A percentile compares a stretch with the other conserved stretches of the same genome.
phyloP scores from a whole-genome alignment of 148 eudicot species.

The Arbutus unedo region DNA sequence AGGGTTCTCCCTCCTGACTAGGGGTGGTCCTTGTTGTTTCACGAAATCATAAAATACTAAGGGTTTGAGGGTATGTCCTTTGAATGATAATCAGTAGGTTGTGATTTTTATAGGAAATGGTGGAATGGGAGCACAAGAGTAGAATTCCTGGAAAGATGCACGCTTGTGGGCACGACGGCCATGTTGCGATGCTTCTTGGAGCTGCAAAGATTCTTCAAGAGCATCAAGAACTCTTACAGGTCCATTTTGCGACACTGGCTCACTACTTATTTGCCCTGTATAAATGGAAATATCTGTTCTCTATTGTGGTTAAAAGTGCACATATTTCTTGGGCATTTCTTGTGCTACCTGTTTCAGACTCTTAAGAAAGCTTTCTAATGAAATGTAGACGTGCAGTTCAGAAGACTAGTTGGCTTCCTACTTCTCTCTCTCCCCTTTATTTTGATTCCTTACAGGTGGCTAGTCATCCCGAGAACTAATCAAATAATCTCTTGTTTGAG shows the following conservation, averaged over 20 bases:
- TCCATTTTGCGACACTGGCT: conserved; percentile 23
- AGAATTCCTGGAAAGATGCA: conserved; percentile 85
- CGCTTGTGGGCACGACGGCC: conserved; percentile 95
- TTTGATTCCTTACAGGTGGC: not conserved
- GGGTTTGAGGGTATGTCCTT: not conserved
- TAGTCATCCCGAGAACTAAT: not conserved
- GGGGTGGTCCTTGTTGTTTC: not conserved
- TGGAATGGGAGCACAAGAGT: conserved; percentile 95
- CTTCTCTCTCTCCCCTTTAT: not conserved
- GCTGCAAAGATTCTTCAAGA: conserved; percentile 91
- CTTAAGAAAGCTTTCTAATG: not conserved
- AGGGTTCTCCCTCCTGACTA: not conserved
- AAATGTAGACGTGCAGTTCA: not conserved
- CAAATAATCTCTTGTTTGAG: not conserved
- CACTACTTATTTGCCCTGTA: not conserved
- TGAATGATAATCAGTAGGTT: not conserved
- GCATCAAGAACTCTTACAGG: conserved; percentile 60
- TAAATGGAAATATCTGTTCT: not conserved
- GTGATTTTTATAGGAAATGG: conserved; percentile 57
- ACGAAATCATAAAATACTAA: not conserved
- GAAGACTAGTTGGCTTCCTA: not conserved
- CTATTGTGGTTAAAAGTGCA: not conserved
- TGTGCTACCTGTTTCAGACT: not conserved
- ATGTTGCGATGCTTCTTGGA: conserved; percentile 92
- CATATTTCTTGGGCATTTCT: not conserved